Base-by-base conservation (phyloP, 352 stramenopile genomes). In the Globisporangium carolinianum region DNA sequence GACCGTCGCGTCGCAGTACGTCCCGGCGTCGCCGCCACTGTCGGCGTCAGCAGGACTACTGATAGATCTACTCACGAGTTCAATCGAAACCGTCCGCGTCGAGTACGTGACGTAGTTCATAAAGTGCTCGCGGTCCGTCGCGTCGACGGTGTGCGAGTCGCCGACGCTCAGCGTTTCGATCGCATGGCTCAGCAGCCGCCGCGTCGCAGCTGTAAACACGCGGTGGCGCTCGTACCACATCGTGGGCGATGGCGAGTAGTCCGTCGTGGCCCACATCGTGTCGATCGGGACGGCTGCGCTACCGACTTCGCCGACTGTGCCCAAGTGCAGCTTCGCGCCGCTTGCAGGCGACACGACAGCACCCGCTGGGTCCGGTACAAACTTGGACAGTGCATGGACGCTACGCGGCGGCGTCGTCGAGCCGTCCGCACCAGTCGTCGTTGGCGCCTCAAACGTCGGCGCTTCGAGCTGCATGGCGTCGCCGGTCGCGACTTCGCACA, bases 401-500 rank as follows among this genome's bases (percentile, higher is more conserved):
- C 83, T 92, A 32, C 35, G 87, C 71, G 37, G 78, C 74, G 38
- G 65, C 71, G 15, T 89, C 75, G 6, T 70, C 57, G 12, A 75
- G 24, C 24, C 24, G 24, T 32, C 24, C 24, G 24, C 24, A 32
- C 24, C 24, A 32, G 24, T 32, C 24, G 24, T 32, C 24, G 24
- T 63, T 37, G 67, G 72, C 14, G 67, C 69, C 42, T 64, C 79
- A 24, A 61, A 65, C 12, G 61, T 70, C 10, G 65, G 55, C 11
- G 47, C 68, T 45, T 45, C 65, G 39, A 86, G 46, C 38, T 80
- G 58, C 5, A 69, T 78, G 1, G 76, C 57, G 1, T 71, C 61
- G 8, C 83, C 83, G 5, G 83, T 42, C n/a, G 79, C 61, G 6
- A 93, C 83, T 51, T 93, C 76, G 46, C 83, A 93, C 12, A 87